Evolutionary conservation across 2,329 filamentous ascomycete species (phyloP), one percentile per base, ranked within the genome.

Genomic region (Fusarium pseudocircinatum): DNA sequence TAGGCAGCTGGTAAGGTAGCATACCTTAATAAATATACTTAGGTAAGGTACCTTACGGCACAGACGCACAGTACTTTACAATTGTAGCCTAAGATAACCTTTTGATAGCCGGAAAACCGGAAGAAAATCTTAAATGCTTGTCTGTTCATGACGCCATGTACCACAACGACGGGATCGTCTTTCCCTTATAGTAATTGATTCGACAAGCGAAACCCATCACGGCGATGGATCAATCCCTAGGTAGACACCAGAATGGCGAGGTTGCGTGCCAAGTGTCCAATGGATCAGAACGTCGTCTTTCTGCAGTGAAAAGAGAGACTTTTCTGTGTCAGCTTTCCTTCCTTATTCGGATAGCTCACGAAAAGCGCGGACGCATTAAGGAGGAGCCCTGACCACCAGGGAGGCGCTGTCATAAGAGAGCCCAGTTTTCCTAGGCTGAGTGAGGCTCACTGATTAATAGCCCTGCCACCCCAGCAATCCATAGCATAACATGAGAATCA

Each of bases 371-470:
- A 44, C 24, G 30, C 28, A 24, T 63, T 40, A 30, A 59, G 22
- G 52, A 47, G 52, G 30, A 65, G 46, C 50, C 64, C 39, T 59
- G 52, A 57, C 52, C 15, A 36, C 26, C 24, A 6, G 44, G 40
- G 64, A 67, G 62, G 53, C 36, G 59, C 52, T 59, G 52, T 69
- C 44, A 64, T 49, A 34, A 50, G 37, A 62, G 46, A 70, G 57
- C 60, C 68, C 54, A 32, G 62, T 67, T 67, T 71, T 62, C 52
- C 30, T 53, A 69, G 67, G 67, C 60, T 70, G 67, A 70, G 65
- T 70, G 60, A 70, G 65, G 54, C 52, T 65, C 24, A 30, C 36
- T 57, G 44, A 53, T 66, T 36, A 49, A 43, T 24, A 49, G 30
- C 39, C 32, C 32, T 63, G 53, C 40, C 42, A 24, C 34, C 20